Conservation (phyloP, 208 protist species). For the Leishmania tropica region DNA sequence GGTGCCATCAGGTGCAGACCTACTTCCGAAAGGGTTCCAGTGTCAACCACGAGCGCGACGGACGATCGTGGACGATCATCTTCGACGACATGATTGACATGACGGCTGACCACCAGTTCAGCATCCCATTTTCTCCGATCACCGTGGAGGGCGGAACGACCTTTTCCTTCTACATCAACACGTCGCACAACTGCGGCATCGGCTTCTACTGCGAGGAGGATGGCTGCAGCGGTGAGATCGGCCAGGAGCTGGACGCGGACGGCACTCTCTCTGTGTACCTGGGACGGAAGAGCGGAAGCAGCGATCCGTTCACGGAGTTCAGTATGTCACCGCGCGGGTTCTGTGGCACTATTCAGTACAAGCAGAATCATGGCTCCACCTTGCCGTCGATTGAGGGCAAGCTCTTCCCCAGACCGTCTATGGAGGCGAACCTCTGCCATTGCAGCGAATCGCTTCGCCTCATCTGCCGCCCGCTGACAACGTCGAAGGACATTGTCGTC, state of each 20-base stretch:
- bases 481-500: constrained; percentile 23
- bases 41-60: constrained; percentile 59
- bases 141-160: constrained; percentile 61
- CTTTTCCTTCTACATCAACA: constrained; percentile 91
- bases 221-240: constrained; percentile 74
- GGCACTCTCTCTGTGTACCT: constrained; percentile 76
- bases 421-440: constrained; percentile 25
- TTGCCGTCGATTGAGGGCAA: constrained; percentile 58
- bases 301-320: constrained; percentile 72
- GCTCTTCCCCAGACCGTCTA: constrained; percentile 6
- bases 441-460: constrained; percentile 34
- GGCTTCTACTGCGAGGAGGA: constrained; percentile 87
- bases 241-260: constrained; percentile 79
- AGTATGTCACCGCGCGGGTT: constrained; percentile 72
- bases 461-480: constrained; percentile 28
- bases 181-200: constrained; percentile 88
- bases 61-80: constrained; percentile 65
- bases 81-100: constrained; percentile 84
- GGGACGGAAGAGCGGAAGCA: constrained; percentile 79
- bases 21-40: constrained; percentile 88
- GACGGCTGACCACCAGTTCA: constrained; percentile 60
- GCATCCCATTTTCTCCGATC: constrained; percentile 63
- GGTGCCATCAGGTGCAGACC: constrained; percentile 78
- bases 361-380: constrained; percentile 60
- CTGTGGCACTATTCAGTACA: constrained; percentile 88